Evolutionary conservation across 352 stramenopile genomes (phyloP).

Genomic region (Thalassiosira mediterranea): DNA sequence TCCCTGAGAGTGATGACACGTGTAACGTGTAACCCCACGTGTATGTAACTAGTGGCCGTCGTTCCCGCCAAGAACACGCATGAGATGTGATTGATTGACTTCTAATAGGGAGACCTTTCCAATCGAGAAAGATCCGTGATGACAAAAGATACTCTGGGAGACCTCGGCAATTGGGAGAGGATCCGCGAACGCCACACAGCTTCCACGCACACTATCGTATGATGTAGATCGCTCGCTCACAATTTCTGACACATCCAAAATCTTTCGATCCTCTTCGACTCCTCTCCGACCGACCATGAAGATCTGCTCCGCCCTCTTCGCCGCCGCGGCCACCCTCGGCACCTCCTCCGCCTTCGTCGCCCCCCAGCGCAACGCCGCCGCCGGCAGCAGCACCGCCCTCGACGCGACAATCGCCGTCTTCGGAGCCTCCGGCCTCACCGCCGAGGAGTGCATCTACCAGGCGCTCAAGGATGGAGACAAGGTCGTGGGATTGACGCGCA

Average conservation of each 20-base stretch:
- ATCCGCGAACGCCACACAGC: background rate
- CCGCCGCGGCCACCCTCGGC: slow-evolving; percentile 11
- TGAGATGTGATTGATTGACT: too few relatives aligned
- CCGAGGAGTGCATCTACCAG: slow-evolving; percentile 86
- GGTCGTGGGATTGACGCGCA: slow-evolving; percentile 84
- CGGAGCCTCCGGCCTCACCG: slow-evolving; percentile 85
- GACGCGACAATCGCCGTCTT: slow-evolving; percentile 84
- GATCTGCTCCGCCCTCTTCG: slow-evolving; percentile 12
- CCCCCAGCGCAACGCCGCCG: background rate
- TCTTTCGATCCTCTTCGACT: background rate
- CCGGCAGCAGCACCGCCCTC: background rate
- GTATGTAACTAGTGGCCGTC: too few relatives aligned
- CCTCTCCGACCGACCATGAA: slow-evolving; percentile 24
- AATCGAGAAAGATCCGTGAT: too few relatives aligned
- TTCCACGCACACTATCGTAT: background rate
- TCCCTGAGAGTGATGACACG: too few relatives aligned
- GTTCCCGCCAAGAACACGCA: too few relatives aligned
- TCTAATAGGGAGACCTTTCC: too few relatives aligned
- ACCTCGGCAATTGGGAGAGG: background rate
- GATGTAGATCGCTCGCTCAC: background rate
- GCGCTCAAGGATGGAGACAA: slow-evolving; percentile 83
- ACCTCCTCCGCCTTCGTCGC: slow-evolving; percentile 30
- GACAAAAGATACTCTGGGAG: background rate
- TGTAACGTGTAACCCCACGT: too few relatives aligned
- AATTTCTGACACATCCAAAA: background rate